Evolutionary conservation across 129 eudicot genomes (phyloP), one percentile per base, ranked within the genome.

Genomic region (Daucus carota): DNA sequence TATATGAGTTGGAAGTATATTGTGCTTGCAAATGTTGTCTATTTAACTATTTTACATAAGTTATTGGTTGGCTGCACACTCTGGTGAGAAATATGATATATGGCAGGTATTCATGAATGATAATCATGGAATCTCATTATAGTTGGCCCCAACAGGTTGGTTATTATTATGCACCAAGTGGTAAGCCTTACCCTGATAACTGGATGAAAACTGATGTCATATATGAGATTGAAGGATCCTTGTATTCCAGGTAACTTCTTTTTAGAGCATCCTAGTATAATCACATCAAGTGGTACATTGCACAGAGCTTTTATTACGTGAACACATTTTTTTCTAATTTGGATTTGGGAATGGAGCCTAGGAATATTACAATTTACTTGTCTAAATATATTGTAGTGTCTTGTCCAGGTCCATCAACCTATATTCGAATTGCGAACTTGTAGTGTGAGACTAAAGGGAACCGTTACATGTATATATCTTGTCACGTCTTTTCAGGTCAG

Each of bases 131-230:
- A 75, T 75, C 73, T 87, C 65, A 57, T 81, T 80, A 79, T 15
- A 50, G 77, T 80, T 40, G 43, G 46, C 54, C 47, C 26, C 54
- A 83, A 77, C 87, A 92, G 98, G 97, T 93, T 59, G 98, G 98
- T 54, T 93, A 93, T 85, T 93, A 93, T 88, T 90, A 87, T 81
- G 98, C 98, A 73, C 98, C 98, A 74, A 93, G 98, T 80, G 97
- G 97, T 76, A 93, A 93, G 90, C 96, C 98, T 70, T 93, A 93
- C 76, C 98, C 98, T 80, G 97, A 93, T 83, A 93, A 93, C 79
- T 93, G 98, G 98, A 93, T 93, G 74, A 85, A 86, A 75, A 93
- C 98, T 67, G 98, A 93, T 83, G 89, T 88, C 67, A 83, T 90
- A 60, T 90, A 90, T 77, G 98, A 93, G 86, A 69, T 88, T 76